Base-by-base conservation (phyloP, 2,329 filamentous ascomycete species). In the Penicillium digitatum region DNA sequence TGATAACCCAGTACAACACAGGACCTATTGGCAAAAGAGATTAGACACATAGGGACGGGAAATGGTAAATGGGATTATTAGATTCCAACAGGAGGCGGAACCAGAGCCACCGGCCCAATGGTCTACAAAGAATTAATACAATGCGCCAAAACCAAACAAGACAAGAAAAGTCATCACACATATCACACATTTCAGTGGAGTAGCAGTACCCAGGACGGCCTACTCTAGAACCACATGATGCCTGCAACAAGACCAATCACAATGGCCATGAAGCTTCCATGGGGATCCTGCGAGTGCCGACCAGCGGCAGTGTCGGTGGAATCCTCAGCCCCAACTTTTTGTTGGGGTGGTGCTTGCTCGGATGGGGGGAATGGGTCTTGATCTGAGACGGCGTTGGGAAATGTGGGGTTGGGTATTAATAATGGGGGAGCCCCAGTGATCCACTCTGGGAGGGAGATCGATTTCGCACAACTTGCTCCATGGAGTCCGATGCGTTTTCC, bases 211-310 rank as follows among this genome's bases (percentile, higher is more conserved):
- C n/a, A 42, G 47, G 18, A 18, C 18, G 24, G 12, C 38, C 22
- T 31, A 14, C 27, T 3, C 32, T 62, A 73, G 50, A 73, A 72
- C 70, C 70, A 73, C 59, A 72, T 67, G 20, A 72, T 70, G n/a
- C 70, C 70, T 5, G 56, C 70, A 7, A 72, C 67, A 31, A 73
- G 55, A 27, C 69, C 69, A 20, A 73, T 69, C 27, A 73, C 69
- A 40, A 73, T 66, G 29, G 71, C 71, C 71, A 73, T 72, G 26
- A 68, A 72, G 54, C 70, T 73, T 14, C 69, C 69, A 34, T 65
- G 68, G 40, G 69, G 59, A 29, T 70, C 61, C 27, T 63, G 59
- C 6, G 71, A 61, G 37, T 65, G 61, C 44, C 56, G 61, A 38
- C 65, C 55, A 40, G 62, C 52, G 6, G 54, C 68, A 44, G 61